A percentile compares a stretch with the other conserved stretches of the same genome.
phyloP scores from a whole-genome alignment of 257 asterid species.

The Mentha longifolia region DNA sequence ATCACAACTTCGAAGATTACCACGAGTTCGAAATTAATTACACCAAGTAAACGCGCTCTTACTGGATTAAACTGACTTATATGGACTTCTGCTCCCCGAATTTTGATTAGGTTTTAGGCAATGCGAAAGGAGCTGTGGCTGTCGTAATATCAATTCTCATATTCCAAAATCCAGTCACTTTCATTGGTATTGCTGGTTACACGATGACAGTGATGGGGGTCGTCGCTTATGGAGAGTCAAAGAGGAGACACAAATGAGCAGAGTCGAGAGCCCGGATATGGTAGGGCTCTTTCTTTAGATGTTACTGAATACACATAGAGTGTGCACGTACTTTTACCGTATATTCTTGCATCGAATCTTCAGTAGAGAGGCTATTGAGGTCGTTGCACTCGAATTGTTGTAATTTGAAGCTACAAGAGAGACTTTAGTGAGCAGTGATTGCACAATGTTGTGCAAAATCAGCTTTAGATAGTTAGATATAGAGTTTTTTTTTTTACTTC shows the following conservation, averaged over 20 bases:
- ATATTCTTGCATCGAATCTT: conserved; percentile 26
- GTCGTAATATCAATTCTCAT: conserved; percentile 95
- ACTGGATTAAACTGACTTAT: not conserved
- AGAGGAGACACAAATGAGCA: conserved; percentile 77
- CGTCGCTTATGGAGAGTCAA: conserved; percentile 94
- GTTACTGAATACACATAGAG: conserved; percentile 5
- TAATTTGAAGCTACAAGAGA: conserved; percentile 18
- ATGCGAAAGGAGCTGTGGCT: conserved; percentile 99
- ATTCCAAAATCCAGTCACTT: conserved; percentile 88
- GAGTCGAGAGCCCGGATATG: not conserved
- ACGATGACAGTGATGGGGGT: conserved; percentile 95
- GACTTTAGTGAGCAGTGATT: not conserved
- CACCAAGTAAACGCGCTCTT: too few species aligned
- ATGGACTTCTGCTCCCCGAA: not conserved
- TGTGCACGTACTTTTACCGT: conserved; percentile 16
- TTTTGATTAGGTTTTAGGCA: conserved; percentile 77
- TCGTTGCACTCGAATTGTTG: conserved; percentile 11
- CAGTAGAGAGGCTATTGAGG: conserved; percentile 30
- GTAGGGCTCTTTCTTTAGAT: not conserved
- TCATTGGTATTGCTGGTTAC: conserved; percentile 89
- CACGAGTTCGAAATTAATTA: too few species aligned
- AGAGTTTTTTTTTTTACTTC: not conserved
- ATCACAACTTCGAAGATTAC: too few species aligned
- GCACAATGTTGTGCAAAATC: conserved; percentile 27
- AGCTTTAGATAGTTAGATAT: conserved; percentile 20